phyloP scores from a whole-genome alignment of 768 basidiomycete species.

The Tylopilus sp. region DNA sequence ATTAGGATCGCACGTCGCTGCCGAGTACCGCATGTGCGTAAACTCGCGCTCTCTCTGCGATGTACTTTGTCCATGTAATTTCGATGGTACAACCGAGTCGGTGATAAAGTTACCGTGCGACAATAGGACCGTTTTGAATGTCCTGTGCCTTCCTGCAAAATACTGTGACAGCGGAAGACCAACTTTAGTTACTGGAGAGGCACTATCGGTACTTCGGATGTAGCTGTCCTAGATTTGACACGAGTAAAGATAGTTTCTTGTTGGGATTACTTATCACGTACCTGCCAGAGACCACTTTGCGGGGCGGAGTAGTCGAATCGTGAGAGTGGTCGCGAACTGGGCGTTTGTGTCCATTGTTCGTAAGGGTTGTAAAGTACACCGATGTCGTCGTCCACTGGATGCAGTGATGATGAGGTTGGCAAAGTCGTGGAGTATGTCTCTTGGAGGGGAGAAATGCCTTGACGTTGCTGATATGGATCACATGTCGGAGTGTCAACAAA shows the following conservation, averaged over 20 bases:
- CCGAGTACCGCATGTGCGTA: constrained; percentile 94
- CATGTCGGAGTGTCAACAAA: constrained; percentile 13
- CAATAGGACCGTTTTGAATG: constrained; percentile 88
- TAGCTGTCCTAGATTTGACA: constrained; percentile 43
- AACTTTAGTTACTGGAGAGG: constrained; percentile 51
- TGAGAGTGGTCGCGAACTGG: constrained; percentile 26
- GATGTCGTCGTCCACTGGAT: constrained; percentile 12
- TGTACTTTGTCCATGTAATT: constrained; percentile 79
- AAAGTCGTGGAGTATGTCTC: constrained; percentile 19
- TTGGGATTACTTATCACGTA: constrained; percentile 67
- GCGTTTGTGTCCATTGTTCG: constrained; percentile 17
- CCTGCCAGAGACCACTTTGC: constrained; percentile 45
- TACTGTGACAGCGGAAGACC: constrained; percentile 90
- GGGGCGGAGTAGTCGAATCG: constrained; percentile 25
- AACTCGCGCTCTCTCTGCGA: constrained; percentile 81
- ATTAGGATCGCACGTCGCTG: constrained; percentile 95
- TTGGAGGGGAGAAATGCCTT: constrained; percentile 17
- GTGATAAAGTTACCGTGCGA: constrained; percentile 93
- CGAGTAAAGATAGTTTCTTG: constrained; percentile 35
- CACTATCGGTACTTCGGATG: constrained; percentile 32
- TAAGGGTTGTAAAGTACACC: constrained; percentile 20
- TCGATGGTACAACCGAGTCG: constrained; percentile 87
- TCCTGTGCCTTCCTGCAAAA: constrained; percentile 86
- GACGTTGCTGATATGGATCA: constrained; percentile 24
- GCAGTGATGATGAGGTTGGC: constrained; percentile 19